Base-by-base conservation (phyloP, 2,329 filamentous ascomycete species). In the Penicillium vulpinum region DNA sequence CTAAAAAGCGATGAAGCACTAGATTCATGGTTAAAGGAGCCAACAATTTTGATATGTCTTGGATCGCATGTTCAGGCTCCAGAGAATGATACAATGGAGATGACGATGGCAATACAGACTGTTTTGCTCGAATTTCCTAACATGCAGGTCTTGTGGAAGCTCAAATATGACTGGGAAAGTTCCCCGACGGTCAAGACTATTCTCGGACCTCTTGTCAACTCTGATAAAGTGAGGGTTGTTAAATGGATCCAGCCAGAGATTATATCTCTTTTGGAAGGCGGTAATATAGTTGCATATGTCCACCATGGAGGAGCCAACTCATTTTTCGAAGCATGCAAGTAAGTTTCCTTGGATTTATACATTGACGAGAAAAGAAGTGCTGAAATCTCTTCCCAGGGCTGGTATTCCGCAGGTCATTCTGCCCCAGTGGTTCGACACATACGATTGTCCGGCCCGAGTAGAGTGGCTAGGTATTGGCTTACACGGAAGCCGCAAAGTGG, bases 241-340 rank as follows among this genome's bases (percentile, higher is more conserved):
- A 31, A 54, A 29, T 67, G 64, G 64, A 64, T 66, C 15, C 18
- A 62, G 28, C 40, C 62, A 2, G 63, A 67, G 15, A 63, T 66
- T 15, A 64, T 64, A 43, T 60, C 63, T 9, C 22, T 70, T 44
- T 50, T 82, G 6, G 62, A 72, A 28, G 73, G 70, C 3, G 75
- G 75, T 0, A 62, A 72, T 16, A 63, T 82, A 5, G 66, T 71
- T 2, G 77, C 75, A 26, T 72, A 76, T 10, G 68, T 81, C 3
- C 75, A 80, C 50, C 79, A 82, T 55, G 80, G 80, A 8, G 80
- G 79, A 4, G 76, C 79, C 0, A 81, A 78, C 54, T 80, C 77
- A 0, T 82, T 74, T 54, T 73, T 78, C 33, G 80, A 83, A 62
- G 75, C 76, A 6, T 63, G 80, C 50, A 67, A 66, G 78, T 79